phyloP scores from a whole-genome alignment of 176 grass and related monocot genomes.

The Paspalum notatum region DNA sequence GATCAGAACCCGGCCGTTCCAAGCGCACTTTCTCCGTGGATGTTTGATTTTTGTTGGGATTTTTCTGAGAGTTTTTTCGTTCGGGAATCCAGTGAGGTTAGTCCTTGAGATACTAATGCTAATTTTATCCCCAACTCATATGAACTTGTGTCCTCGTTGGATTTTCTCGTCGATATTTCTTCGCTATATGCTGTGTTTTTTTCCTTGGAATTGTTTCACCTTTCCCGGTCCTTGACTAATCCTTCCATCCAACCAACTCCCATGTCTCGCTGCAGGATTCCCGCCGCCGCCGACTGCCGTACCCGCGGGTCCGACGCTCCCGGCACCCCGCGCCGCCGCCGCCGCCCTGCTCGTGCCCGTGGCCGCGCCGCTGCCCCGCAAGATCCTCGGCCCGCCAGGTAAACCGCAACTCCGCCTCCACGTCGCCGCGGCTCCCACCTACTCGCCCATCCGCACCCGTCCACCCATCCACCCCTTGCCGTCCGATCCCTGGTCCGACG shows the following conservation, averaged over 20 bases:
- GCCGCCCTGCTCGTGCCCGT: neutral
- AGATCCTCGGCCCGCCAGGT: slow-evolving; percentile 50
- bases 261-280: slow-evolving; percentile 44
- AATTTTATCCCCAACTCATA: too few species aligned
- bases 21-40: neutral
- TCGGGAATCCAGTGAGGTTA: too few species aligned
- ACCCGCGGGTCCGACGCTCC: slow-evolving; percentile 27
- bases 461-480: neutral
- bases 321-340: slow-evolving; percentile 11
- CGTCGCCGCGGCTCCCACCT: neutral
- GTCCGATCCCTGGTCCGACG: slow-evolving; percentile 6
- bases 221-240: neutral
- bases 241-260: neutral
- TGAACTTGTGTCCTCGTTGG: neutral
- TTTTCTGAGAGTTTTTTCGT: too few species aligned
- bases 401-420: neutral
- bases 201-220: neutral
- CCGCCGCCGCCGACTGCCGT: slow-evolving; percentile 22
- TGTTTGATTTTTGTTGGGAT: neutral
- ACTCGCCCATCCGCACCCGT: neutral
- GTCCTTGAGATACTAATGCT: too few species aligned
- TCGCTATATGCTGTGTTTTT: too few species aligned
- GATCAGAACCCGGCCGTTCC: neutral
- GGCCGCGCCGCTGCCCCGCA: slow-evolving; percentile 8
- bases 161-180: neutral